Evolutionary conservation across 169 alveolate species (phyloP), one percentile per base, ranked within the genome.

Genomic region (Cryptosporidium baileyi): DNA sequence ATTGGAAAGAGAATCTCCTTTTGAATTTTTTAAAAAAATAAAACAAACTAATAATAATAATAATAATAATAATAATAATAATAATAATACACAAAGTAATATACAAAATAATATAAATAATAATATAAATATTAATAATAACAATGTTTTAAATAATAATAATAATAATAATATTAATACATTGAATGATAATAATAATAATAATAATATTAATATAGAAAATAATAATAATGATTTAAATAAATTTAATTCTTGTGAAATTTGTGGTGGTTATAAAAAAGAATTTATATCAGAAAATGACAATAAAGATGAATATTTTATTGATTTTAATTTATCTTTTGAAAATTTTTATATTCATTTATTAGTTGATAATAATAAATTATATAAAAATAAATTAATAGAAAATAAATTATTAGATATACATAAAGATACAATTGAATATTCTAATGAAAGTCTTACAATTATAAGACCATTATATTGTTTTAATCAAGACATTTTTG

Each of bases 361-460:
- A 7, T 17, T 74, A 1, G 74, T 74, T 3, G 43, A 57, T 41
- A 38, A 54, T 0, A 60, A 74, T n/a, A 51, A 74, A 2, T 40
- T 61, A 54, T 74, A 54, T 7, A 57, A 74, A 57, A 57, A 22
- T 41, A 51, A 47, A 26, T 36, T 54, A 15, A 54, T 74, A 36
- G 60, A 74, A 0, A 74, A 74, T 22, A 40, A 57, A 17, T 1
- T 74, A 19, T 13, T 57, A 43, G 67, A 57, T 2, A 57, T 74
- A 5, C 85, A 74, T 41, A 74, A 30, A 7, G 67, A 74, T 24
- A 47, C 85, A 19, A n/a, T 74, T 4, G 74, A 74, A 34, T 74
- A 38, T 61, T 74, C 85, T 1, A 57, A 41, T 57, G 74, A 74
- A 22, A 74, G 85, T 54, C 57, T 74, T 38, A 74, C 85, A 15